Base-by-base conservation (phyloP, 495 filamentous ascomycete species). In the Penicillium herquei region DNA sequence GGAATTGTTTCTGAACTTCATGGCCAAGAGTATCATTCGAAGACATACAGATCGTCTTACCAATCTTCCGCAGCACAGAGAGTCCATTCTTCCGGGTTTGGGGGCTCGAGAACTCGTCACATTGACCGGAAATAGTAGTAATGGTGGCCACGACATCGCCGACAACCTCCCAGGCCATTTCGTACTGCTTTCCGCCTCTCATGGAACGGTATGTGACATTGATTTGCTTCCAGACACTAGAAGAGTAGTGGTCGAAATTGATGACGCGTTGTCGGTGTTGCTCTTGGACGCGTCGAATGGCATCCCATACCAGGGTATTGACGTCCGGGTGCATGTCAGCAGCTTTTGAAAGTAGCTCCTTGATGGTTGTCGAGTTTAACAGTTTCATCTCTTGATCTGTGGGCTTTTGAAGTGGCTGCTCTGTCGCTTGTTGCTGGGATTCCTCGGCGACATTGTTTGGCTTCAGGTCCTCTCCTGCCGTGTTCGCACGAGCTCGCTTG, bases 21-120 rank as follows among this genome's bases (percentile, higher is more conserved):
- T 51, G 51, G 12, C 54, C 51, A 1, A 67, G 4, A 5, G 31
- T 42, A 56, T 58, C 44, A 31, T 34, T 32, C 3, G 16, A 16
- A 30, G 46, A 53, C 14, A 67, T 44, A 0, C 33, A 40, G 47
- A 64, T 59, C 3, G 49, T 61, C 54, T 64, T 61, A 11, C 61
- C 64, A 17, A 64, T 64, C 41, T 64, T 64, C 31, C 55, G 51
- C 1, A 61, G 51, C 11, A 55, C 55, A 2, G 52, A 58, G 3
- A 67, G 46, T 3, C 54, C 64, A 51, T 64, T 67, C 8, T 45
- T 21, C 1, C 61, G 57, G 4, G 57, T 64, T 16, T 49, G 30
- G 6, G 57, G 43, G 34, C 51, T 53, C 11, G 47, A n/a, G 13
- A 40, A 31, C 13, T 30, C 26, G 32, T 49, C 55, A 49, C 62